Conservation (phyloP, 176 grass and related monocot genomes). For the Paspalum vaginatum region DNA sequence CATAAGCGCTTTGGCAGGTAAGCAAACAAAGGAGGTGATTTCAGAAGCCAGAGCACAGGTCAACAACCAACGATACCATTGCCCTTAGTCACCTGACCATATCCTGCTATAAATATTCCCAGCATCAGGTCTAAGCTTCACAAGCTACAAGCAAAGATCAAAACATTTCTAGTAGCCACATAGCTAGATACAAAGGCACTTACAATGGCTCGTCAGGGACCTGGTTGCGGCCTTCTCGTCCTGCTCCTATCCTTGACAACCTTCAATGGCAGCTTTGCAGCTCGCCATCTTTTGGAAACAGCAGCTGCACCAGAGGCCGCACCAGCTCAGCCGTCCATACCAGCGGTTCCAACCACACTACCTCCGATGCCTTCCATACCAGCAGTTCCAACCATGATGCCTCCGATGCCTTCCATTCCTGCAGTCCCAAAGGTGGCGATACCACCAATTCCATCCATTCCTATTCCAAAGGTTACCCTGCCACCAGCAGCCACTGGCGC, state of each 20-base stretch:
- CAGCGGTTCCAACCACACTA: conserved; percentile 45
- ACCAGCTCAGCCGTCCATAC: conserved; percentile 52
- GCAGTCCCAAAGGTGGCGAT: conserved; percentile 47
- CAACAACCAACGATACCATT: conserved; percentile 38
- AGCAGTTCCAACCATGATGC: conserved; percentile 56
- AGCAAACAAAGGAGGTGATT: conserved; percentile 36
- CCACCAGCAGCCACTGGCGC: conserved; percentile 44
- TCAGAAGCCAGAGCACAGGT: conserved; percentile 33
- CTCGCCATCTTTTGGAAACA: conserved; percentile 69
- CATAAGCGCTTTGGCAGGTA: conserved; percentile 27
- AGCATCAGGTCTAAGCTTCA: conserved; percentile 6
- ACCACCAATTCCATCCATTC: conserved; percentile 52
- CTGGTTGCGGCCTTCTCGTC: conserved; percentile 41
- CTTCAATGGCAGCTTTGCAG: conserved; percentile 53
- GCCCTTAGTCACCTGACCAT: not conserved
- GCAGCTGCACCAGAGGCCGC: conserved; percentile 51
- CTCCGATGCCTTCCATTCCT: conserved; percentile 62
- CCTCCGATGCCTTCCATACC: conserved; percentile 55
- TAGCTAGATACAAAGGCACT: not conserved
- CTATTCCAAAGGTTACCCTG: conserved; percentile 48
- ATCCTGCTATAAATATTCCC: conserved; percentile 48
- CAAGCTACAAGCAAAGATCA: conserved; percentile 9
- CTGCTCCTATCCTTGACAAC: conserved; percentile 53
- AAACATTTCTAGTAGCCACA: conserved; percentile 5
- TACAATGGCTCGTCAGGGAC: conserved; percentile 52